These are phyloP conservation scores for Peronospora tabacina DNA, from an alignment of 352 stramenopile genomes.

Conservation along the genomic window DNA sequence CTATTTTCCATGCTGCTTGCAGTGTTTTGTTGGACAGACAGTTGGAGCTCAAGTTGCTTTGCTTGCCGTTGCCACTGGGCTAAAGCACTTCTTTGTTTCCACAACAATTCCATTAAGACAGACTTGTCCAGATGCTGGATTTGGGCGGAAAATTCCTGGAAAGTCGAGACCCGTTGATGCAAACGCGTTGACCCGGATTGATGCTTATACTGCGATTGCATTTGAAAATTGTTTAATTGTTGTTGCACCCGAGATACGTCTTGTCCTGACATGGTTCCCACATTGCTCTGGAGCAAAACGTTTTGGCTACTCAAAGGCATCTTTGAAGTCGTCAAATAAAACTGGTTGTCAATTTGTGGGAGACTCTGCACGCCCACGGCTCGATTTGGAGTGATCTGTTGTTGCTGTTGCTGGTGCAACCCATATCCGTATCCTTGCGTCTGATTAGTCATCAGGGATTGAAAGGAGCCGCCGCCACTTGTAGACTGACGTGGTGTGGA, in stretches of 20 bases:
- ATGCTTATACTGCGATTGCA: constrained; percentile 25
- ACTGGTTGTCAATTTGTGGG: constrained; percentile 17
- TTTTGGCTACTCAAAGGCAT: constrained; percentile 15
- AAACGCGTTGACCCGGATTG: constrained; percentile 26
- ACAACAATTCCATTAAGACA: constrained; percentile 61
- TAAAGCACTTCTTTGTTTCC: constrained; percentile 58
- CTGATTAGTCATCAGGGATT: constrained; percentile 32
- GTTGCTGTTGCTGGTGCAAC: constrained; percentile 19
- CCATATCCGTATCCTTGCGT: constrained; percentile 11
- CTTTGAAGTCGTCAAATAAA: constrained; percentile 9
- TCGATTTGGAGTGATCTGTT: constrained; percentile 10
- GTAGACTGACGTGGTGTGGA: constrained; percentile 15
- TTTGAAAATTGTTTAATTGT: constrained; percentile 10
- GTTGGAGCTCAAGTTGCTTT: constrained; percentile 44
- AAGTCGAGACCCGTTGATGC: constrained; percentile 24
- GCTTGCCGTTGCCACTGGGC: constrained; percentile 53
- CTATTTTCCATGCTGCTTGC: constrained; percentile 14
- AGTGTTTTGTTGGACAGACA: constrained; percentile 23
- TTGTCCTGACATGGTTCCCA: constrained; percentile 11
- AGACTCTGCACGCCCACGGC: constrained; percentile 15
- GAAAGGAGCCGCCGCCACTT: constrained; percentile 34
- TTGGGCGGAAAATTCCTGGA: constrained; percentile 60
- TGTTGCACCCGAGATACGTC: constrained; percentile 13
- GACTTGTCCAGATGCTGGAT: constrained; percentile 62
- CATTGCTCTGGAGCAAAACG: constrained; percentile 15